A percentile compares a stretch with the other conserved stretches of the same genome.
These are phyloP conservation scores for Ziziphus jujuba DNA, from an alignment of 306 rosid genomes.

Conservation along the genomic window DNA sequence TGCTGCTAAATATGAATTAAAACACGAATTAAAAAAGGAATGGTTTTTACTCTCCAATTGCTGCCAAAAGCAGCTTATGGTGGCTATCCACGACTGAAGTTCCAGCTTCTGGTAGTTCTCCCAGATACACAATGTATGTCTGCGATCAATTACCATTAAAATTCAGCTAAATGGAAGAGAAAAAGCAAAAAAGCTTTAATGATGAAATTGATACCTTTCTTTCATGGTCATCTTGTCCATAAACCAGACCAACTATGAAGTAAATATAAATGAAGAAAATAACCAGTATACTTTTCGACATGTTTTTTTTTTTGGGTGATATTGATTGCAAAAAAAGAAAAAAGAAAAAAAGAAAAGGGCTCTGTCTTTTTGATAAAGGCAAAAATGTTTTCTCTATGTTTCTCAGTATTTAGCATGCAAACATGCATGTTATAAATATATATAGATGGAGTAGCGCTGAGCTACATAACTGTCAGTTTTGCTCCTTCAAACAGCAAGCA, in stretches of 20 bases:
- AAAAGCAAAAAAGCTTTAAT: neutral
- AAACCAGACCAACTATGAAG: slow-evolving; percentile 20
- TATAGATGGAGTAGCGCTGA: too few species aligned
- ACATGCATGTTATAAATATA: too few species aligned
- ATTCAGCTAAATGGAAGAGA: neutral
- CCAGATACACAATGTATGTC: slow-evolving; percentile 89
- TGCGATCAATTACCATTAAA: slow-evolving; percentile 14
- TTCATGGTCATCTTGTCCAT: slow-evolving; percentile 43
- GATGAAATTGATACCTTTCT: slow-evolving; percentile 46
- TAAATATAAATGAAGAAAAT: slow-evolving; percentile 23
- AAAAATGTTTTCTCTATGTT: too few species aligned
- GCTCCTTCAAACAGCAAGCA: too few species aligned
- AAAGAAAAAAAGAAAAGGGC: too few species aligned
- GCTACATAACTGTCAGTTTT: too few species aligned
- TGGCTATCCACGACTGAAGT: slow-evolving; percentile 41
- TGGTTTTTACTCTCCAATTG: slow-evolving; percentile 69
- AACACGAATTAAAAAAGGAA: neutral
- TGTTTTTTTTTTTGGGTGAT: neutral
- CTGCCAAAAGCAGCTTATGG: slow-evolving; percentile 47
- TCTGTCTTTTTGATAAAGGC: too few species aligned
- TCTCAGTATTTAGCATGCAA: too few species aligned
- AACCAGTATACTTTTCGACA: slow-evolving; percentile 18
- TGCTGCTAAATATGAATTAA: too few species aligned
- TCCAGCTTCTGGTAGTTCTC: slow-evolving; percentile 39
- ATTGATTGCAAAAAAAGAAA: too few species aligned